A percentile compares a stretch with the other conserved stretches of the same genome.
These are phyloP conservation scores for Boletales sp. DNA, from an alignment of 768 basidiomycete genomes.

Conservation along the genomic window DNA sequence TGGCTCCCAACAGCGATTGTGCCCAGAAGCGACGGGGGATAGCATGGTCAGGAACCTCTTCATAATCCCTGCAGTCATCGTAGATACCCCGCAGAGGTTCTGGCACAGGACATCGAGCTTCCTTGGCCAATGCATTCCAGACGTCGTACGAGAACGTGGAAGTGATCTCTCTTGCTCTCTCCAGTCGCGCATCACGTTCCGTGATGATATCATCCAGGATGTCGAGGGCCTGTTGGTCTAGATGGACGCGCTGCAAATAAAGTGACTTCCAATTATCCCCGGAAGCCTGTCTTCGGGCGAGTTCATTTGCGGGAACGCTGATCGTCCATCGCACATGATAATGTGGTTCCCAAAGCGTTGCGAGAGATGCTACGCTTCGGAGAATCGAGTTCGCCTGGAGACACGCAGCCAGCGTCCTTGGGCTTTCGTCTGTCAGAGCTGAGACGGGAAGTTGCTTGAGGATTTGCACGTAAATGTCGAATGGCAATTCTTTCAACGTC, in stretches of 20 bases:
- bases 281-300: constrained; percentile 24
- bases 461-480: constrained; percentile 37
- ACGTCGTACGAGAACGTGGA: constrained; percentile 47
- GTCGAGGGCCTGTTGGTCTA: constrained; percentile 41
- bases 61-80: constrained; percentile 1
- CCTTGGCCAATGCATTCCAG: constrained; percentile 50
- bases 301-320: constrained; percentile 36
- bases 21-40: constrained; percentile 53
- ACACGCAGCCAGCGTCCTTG: constrained; percentile 39
- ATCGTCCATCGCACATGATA: constrained; percentile 49
- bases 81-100: constrained; percentile 21
- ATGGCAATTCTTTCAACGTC: constrained; percentile 24
- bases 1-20: constrained; percentile 37
- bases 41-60: constrained; percentile 23
- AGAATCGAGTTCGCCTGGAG: constrained; percentile 36
- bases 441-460: constrained; percentile 33
- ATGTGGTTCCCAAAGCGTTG: constrained; percentile 49
- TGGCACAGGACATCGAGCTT: constrained; percentile 36
- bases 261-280: constrained; percentile 43
- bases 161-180: constrained; percentile 36
- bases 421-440: constrained; percentile 16
- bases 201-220: constrained; percentile 41
- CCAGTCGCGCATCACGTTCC: constrained; percentile 36
- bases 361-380: constrained; percentile 40
- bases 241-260: constrained; percentile 42